Evolutionary conservation across 2,329 filamentous ascomycete species (phyloP).

Genomic region (Atkinsonella hypoxylon): DNA sequence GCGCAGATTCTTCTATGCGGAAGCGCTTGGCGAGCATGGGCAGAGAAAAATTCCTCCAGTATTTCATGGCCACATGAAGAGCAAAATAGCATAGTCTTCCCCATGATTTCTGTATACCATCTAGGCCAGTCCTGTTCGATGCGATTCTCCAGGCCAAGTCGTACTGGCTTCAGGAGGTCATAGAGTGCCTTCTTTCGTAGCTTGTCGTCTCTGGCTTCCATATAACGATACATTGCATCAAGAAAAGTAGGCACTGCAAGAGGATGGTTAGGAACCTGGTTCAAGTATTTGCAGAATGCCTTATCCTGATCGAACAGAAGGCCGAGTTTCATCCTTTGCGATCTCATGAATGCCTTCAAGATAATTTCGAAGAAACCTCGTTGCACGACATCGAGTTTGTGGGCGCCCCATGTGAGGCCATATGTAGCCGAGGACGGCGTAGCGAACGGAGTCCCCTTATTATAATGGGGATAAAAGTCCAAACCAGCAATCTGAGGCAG

Average conservation of each 20-base stretch:
- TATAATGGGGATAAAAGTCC: conserved; percentile 24
- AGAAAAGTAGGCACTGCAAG: conserved; percentile 19
- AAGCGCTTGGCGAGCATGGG: neutral
- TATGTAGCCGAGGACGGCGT: conserved; percentile 10
- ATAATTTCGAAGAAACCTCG: conserved; percentile 22
- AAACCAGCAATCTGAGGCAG: conserved; percentile 14
- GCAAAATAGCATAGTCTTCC: conserved; percentile 16
- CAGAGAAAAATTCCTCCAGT: conserved; percentile 19
- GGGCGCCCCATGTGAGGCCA: conserved; percentile 18
- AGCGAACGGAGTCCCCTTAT: conserved; percentile 15
- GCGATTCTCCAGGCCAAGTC: conserved; percentile 13
- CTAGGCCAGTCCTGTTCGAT: conserved; percentile 11
- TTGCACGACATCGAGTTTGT: conserved; percentile 17
- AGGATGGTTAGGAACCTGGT: conserved; percentile 18
- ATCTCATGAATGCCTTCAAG: conserved; percentile 23
- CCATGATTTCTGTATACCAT: conserved; percentile 17
- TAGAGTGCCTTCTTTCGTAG: conserved; percentile 14
- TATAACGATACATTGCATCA: conserved; percentile 20
- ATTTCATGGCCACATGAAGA: conserved; percentile 23
- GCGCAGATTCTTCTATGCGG: conserved; percentile 15
- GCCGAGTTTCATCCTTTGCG: conserved; percentile 15
- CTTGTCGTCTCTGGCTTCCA: neutral
- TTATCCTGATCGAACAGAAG: conserved; percentile 19
- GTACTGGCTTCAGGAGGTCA: conserved; percentile 22
- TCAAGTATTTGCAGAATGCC: conserved; percentile 20